Conservation (phyloP, 148 eudicot genomes). For the Camellia lanceoleosa region DNA sequence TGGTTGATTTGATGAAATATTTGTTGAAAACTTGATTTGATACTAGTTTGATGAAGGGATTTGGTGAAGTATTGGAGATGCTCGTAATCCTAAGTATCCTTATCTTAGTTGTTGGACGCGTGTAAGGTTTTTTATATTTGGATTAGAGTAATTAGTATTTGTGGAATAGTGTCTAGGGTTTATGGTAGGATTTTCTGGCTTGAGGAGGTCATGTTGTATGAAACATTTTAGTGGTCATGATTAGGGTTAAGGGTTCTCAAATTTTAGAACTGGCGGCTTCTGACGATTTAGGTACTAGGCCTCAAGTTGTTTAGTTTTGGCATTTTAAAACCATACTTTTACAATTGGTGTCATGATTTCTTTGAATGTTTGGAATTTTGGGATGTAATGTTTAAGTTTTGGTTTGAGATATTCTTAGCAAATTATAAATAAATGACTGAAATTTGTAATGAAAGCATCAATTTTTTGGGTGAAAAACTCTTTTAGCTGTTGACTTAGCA, state of each 20-base stretch:
- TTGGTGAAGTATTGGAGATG: too few species aligned
- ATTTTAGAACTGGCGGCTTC: background rate
- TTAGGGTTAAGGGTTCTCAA: slow-evolving; percentile 3
- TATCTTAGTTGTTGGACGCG: background rate
- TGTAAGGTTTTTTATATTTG: background rate
- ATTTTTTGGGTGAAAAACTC: background rate
- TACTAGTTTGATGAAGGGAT: too few species aligned
- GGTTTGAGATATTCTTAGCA: background rate
- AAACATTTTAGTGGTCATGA: background rate
- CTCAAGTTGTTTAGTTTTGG: background rate
- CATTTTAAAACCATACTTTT: background rate
- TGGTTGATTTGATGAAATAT: too few species aligned
- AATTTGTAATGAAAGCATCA: background rate
- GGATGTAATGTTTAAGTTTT: background rate
- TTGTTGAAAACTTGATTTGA: too few species aligned
- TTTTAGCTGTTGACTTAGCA: background rate
- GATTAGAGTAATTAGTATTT: background rate
- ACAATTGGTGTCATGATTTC: background rate
- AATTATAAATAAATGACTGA: background rate
- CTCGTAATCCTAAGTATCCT: too few species aligned
- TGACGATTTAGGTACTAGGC: background rate
- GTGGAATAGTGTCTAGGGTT: background rate
- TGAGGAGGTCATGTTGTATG: background rate
- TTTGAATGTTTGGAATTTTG: background rate
- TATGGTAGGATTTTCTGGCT: background rate